Conservation (phyloP, 108 stramenopile genomes). For the Skeletonema menzelii region DNA sequence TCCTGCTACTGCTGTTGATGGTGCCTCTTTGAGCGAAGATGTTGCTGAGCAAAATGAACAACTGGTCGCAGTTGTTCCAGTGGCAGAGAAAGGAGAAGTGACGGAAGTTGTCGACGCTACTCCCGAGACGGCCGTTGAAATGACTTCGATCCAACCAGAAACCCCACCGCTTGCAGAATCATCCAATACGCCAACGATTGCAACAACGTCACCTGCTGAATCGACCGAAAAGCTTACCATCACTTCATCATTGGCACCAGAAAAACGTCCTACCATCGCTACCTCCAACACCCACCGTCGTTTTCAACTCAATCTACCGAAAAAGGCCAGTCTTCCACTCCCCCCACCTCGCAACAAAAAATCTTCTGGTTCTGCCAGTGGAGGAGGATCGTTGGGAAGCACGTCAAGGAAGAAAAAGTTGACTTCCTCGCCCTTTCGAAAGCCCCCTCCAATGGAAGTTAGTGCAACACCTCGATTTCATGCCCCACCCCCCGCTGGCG, state of each 20-base stretch:
- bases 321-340: background rate
- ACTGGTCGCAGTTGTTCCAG: background rate
- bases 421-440: constrained; percentile 6
- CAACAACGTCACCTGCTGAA: background rate
- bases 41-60: background rate
- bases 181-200: background rate
- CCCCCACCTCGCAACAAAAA: background rate
- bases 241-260: background rate
- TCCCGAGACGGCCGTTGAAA: constrained; percentile 2
- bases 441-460: constrained; percentile 11
- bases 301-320: background rate
- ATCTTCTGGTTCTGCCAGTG: background rate
- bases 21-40: background rate
- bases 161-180: background rate
- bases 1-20: background rate
- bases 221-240: background rate
- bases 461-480: constrained; percentile 15
- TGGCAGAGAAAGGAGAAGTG: background rate
- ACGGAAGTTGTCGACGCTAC: background rate
- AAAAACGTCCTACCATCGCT: background rate
- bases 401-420: background rate
- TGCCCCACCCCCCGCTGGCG: background rate
- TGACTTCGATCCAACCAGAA: background rate
- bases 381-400: background rate
- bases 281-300: background rate